Base-by-base conservation (phyloP, 345 rosid genomes). In the Crucihimalaya himalaica region DNA sequence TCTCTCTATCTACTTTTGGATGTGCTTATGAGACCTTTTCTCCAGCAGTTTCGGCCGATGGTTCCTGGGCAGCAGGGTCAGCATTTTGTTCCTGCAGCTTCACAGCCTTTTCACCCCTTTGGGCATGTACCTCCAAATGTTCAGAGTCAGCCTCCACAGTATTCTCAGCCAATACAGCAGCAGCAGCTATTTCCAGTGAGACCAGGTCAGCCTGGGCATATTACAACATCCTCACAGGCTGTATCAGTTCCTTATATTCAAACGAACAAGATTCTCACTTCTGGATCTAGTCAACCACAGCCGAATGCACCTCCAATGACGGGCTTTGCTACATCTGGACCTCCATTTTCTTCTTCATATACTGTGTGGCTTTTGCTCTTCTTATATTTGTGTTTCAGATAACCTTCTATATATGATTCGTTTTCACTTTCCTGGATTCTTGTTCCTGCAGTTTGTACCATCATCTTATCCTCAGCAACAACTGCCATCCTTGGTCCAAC, bases 91-190 rank as follows among this genome's bases (percentile, higher is more conserved):
- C 83, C 90, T 5, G 34, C 80, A 5, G 78, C 84, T 78, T 81
- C 90, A 74, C 92, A 88, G 47, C 96, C 87, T 77, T 94, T 84
- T 79, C 88, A 81, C n/a, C 89, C 87, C 53, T 85, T 66, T 65
- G 97, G 90, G 69, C 93, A 85, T 76, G 87, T 84, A 71, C 80
- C 85, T 37, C 80, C 90, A 35, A 82, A 86, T 72, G 74, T 80
- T 72, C 96, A 84, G 66, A 75, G 72, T 78, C 92, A 85, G 79
- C 85, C 71, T 20, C 54, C 85, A 55, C 97, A 86, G 65, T 94
- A 40, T 81, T 74, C 93, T 71, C 98, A 89, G 77, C 86, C 86
- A 5, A 76, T 87, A 76, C 97, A 86, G 70, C 66, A 61, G 20
- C 96, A 85, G 35, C 96, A 85, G 74, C 79, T 83, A 63, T 89